Percentiles rank a stretch among this genome's conserved stretches.
These are phyloP conservation scores for Fusarium sulawesiense DNA, from an alignment of 2,329 filamentous ascomycete genomes.

Conservation along the genomic window DNA sequence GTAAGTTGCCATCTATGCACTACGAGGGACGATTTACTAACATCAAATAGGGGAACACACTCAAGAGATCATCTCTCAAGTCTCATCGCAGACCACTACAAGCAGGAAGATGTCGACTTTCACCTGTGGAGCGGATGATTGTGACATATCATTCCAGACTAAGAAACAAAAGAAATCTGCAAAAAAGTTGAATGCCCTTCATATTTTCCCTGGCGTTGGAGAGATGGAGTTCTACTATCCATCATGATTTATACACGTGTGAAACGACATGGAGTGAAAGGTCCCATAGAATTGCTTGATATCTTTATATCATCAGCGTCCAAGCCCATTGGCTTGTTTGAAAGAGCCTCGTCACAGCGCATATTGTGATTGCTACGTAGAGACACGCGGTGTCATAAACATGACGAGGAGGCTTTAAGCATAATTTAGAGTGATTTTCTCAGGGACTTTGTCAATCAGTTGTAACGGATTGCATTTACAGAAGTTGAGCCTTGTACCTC, in stretches of 20 bases:
- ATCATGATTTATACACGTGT: conserved; percentile 15
- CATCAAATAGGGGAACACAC: conserved; percentile 67
- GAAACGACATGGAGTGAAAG: conserved; percentile 22
- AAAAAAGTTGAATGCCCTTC: conserved; percentile 33
- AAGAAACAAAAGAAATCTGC: conserved; percentile 25
- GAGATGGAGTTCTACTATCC: conserved; percentile 22
- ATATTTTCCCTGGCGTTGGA: conserved; percentile 31
- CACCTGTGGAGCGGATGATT: conserved; percentile 55
- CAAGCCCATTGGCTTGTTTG: conserved; percentile 6
- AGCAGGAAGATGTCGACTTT: conserved; percentile 76
- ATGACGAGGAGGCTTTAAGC: conserved; percentile 18
- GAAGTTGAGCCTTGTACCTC: background rate
- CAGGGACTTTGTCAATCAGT: background rate
- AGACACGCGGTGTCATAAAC: conserved; percentile 7
- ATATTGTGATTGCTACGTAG: conserved; percentile 2
- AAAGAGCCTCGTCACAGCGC: background rate
- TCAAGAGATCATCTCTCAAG: conserved; percentile 78
- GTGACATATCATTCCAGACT: conserved; percentile 13
- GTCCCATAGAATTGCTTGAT: conserved; percentile 26
- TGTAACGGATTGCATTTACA: background rate
- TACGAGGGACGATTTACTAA: background rate
- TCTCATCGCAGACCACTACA: conserved; percentile 81
- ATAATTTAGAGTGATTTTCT: conserved; percentile 11
- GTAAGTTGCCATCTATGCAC: conserved; percentile 52
- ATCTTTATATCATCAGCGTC: conserved; percentile 19